A percentile compares a stretch with the other conserved stretches of the same genome.
phyloP scores from a whole-genome alignment of 805 yeast genomes.

The Pichia exigua region DNA sequence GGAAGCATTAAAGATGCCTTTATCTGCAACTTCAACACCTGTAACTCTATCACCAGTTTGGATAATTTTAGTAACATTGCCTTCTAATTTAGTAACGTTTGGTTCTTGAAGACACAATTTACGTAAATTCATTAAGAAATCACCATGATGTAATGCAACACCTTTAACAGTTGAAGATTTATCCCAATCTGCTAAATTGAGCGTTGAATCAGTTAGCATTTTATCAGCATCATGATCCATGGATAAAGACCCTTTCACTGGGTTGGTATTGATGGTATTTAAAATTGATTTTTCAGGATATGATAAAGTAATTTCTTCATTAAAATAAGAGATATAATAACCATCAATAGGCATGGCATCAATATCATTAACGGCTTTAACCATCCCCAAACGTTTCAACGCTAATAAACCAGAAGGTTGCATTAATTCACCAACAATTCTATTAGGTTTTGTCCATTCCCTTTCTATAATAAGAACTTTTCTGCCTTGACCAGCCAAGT shows the following conservation, averaged over 20 bases:
- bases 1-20: slow-evolving; percentile 45
- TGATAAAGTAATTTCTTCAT: slow-evolving; percentile 48
- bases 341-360: slow-evolving; percentile 76
- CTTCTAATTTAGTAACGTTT: slow-evolving; percentile 74
- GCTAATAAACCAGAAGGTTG: slow-evolving; percentile 97
- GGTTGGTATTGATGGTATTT: slow-evolving; percentile 35
- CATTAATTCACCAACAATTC: slow-evolving; percentile 94
- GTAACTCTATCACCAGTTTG: slow-evolving; percentile 48
- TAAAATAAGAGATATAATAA: slow-evolving; percentile 66
- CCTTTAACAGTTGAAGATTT: slow-evolving; percentile 55
- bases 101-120: slow-evolving; percentile 56
- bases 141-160: slow-evolving; percentile 89
- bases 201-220: slow-evolving; percentile 42
- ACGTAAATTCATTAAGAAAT: slow-evolving; percentile 72
- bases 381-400: slow-evolving; percentile 74
- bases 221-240: slow-evolving; percentile 55
- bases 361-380: slow-evolving; percentile 60
- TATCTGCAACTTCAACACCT: slow-evolving; percentile 61
- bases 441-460: slow-evolving; percentile 87
- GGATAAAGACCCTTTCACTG: slow-evolving; percentile 39
- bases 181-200: slow-evolving; percentile 49
- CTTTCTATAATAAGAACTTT: slow-evolving; percentile 74
- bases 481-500: slow-evolving; percentile 84
- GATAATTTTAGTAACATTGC: slow-evolving; percentile 66
- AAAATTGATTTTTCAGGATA: slow-evolving; percentile 60